Percentiles rank a stretch among this genome's conserved stretches.
phyloP scores from a whole-genome alignment of 2,329 filamentous ascomycete species.

The Macrophomina pseudophaseolina region DNA sequence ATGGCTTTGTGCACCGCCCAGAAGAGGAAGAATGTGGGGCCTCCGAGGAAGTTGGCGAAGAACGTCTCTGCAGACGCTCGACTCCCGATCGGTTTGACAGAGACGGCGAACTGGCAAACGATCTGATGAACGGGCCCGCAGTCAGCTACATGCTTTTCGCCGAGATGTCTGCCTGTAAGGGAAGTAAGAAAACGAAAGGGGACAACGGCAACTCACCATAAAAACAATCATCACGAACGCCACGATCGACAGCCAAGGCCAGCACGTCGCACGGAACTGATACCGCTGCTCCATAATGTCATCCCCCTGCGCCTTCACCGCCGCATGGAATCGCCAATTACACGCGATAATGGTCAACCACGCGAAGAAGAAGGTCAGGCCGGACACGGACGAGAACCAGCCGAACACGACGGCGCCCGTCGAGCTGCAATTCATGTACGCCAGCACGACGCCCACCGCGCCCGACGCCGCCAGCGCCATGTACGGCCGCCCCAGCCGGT shows the following conservation, averaged over 20 bases:
- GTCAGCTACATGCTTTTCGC: not conserved
- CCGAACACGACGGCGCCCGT: conserved; percentile 69
- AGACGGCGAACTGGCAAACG: conserved; percentile 38
- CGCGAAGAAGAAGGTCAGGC: conserved; percentile 75
- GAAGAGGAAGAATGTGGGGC: not conserved
- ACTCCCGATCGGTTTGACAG: not conserved
- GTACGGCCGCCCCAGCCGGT: conserved; percentile 65
- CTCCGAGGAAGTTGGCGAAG: conserved; percentile 55
- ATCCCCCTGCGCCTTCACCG: conserved; percentile 43
- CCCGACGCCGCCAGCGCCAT: conserved; percentile 59
- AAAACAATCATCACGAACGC: conserved; percentile 43
- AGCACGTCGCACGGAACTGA: conserved; percentile 46
- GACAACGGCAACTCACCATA: too few relatives aligned
- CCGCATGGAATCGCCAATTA: conserved; percentile 81
- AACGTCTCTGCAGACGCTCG: conserved; percentile 58
- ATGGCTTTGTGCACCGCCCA: conserved; percentile 75
- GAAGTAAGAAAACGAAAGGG: not conserved
- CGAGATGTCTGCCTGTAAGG: too few relatives aligned
- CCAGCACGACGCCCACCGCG: conserved; percentile 71
- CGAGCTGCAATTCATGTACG: conserved; percentile 68
- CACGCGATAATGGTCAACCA: conserved; percentile 84
- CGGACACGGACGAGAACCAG: conserved; percentile 80
- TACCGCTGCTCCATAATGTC: conserved; percentile 53
- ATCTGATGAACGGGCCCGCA: not conserved
- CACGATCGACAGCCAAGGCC: conserved; percentile 45